These are phyloP conservation scores for Puccinia hordei DNA, from an alignment of 1,284 basidiomycete genomes.

Conservation along the genomic window DNA sequence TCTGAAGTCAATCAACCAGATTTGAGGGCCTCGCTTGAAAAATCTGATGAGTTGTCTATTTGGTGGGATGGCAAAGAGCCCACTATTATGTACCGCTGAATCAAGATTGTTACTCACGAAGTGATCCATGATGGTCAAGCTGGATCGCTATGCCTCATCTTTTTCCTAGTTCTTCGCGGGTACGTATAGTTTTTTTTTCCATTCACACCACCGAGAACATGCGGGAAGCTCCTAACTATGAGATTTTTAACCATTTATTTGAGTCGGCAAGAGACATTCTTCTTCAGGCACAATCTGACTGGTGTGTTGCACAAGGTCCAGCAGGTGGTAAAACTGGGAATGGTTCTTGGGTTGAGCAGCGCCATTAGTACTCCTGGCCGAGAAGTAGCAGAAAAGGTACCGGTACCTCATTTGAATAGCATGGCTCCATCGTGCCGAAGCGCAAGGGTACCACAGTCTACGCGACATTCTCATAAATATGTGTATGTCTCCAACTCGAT, in stretches of 20 bases:
- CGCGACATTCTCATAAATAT: background rate
- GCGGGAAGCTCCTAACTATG: constrained; percentile 7
- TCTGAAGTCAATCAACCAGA: constrained; percentile 7
- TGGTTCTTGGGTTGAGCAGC: background rate
- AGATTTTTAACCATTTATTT: background rate
- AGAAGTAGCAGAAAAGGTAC: background rate
- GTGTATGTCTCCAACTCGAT: background rate
- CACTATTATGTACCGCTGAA: background rate
- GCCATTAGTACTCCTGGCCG: too few relatives aligned
- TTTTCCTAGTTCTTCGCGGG: background rate
- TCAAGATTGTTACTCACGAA: background rate
- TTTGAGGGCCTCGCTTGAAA: background rate
- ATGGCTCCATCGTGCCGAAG: background rate
- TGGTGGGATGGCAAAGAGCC: background rate
- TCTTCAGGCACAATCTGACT: background rate
- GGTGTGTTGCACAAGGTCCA: background rate
- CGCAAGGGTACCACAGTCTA: background rate
- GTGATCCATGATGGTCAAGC: background rate
- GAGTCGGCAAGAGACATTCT: background rate
- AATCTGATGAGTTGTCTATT: background rate
- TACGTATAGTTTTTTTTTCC: background rate
- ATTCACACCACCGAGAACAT: background rate
- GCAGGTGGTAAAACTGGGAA: background rate
- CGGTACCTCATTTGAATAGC: background rate
- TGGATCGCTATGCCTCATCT: background rate